Evolutionary conservation across 1,284 basidiomycete genomes (phyloP).

Genomic region (Takashimella tepidaria): DNA sequence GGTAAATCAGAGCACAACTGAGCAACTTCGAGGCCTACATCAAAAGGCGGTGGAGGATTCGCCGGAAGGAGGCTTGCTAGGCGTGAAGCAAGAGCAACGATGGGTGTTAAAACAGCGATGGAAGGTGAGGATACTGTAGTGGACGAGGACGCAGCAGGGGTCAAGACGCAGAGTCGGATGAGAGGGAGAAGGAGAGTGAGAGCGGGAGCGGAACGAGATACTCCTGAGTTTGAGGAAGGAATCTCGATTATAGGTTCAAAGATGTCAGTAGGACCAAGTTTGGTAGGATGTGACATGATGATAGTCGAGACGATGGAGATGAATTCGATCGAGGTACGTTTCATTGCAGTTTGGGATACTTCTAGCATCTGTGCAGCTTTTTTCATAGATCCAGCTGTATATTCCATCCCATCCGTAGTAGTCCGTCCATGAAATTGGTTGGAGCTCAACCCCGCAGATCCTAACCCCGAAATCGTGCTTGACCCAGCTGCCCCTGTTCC

Average conservation of each 20-base stretch:
- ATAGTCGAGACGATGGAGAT: conserved; percentile 17
- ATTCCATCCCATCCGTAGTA: too few species aligned
- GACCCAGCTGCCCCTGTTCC: too few species aligned
- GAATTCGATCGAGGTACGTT: conserved; percentile 11
- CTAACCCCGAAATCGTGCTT: too few species aligned
- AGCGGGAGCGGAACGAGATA: conserved; percentile 23
- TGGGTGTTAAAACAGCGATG: neutral
- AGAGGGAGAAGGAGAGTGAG: conserved; percentile 35
- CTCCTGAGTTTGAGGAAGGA: too few species aligned
- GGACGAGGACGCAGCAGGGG: conserved; percentile 7
- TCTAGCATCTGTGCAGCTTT: too few species aligned
- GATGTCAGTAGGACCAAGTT: conserved; percentile 13
- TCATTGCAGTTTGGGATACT: too few species aligned
- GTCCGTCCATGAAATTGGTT: too few species aligned
- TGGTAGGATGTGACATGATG: conserved; percentile 19
- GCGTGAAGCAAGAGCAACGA: conserved; percentile 20
- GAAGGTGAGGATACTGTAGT: neutral
- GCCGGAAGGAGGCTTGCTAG: conserved; percentile 27
- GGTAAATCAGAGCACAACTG: conserved; percentile 28
- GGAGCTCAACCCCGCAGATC: too few species aligned
- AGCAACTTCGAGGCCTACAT: conserved; percentile 39
- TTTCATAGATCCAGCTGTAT: too few species aligned
- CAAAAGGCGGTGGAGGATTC: conserved; percentile 39
- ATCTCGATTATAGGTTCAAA: conserved; percentile 11
- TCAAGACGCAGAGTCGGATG: conserved; percentile 20